phyloP scores from a whole-genome alignment of 306 rosid genomes.

The Acacia confusa region DNA sequence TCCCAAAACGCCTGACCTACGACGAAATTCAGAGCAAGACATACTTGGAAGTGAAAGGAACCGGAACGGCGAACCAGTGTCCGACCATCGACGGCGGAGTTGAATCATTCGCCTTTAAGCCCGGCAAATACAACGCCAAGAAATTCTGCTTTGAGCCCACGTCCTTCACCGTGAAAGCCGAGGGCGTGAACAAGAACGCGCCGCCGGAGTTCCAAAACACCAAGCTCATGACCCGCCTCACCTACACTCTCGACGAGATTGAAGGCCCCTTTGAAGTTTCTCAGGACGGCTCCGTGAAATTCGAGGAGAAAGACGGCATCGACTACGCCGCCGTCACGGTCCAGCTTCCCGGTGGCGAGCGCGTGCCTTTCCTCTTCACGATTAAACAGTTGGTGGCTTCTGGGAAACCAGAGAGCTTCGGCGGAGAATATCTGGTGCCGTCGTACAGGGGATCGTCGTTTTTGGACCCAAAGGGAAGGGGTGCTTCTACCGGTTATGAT shows the following conservation, averaged over 20 bases:
- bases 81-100: constrained; percentile 89
- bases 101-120: constrained; percentile 70
- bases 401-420: constrained; percentile 72
- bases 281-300: constrained; percentile 55
- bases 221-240: constrained; percentile 96
- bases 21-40: constrained; percentile 98
- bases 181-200: constrained; percentile 74
- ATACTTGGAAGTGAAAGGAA: constrained; percentile 88
- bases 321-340: constrained; percentile 78
- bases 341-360: constrained; percentile 86
- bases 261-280: constrained; percentile 93
- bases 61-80: constrained; percentile 95
- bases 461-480: constrained; percentile 99
- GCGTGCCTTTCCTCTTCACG: constrained; percentile 97
- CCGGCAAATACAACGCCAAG: constrained; percentile 82
- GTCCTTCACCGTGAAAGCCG: constrained; percentile 94
- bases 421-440: constrained; percentile 78
- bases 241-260: constrained; percentile 94
- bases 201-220: constrained; percentile 87
- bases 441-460: constrained; percentile 91
- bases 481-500: constrained; percentile 91
- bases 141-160: constrained; percentile 91
- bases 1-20: constrained; percentile 77
- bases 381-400: constrained; percentile 89
- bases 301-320: constrained; percentile 71